phyloP scores from a whole-genome alignment of 2,329 filamentous ascomycete species.

The Trichoderma polysporum region DNA sequence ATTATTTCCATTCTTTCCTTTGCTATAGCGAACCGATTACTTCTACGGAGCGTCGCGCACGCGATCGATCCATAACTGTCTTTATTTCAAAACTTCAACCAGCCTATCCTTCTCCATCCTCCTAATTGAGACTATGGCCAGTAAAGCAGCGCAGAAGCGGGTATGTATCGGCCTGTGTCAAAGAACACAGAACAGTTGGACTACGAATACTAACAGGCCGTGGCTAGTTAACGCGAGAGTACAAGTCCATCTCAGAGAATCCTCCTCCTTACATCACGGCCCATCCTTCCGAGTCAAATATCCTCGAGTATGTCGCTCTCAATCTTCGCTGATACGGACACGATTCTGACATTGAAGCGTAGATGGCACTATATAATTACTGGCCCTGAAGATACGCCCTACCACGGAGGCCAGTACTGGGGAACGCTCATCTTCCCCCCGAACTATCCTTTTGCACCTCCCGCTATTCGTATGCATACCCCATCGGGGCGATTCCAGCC shows the following conservation, averaged over 20 bases:
- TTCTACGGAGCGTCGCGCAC: not conserved
- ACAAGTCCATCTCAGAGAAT: slow-evolving; percentile 64
- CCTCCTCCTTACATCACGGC: slow-evolving; percentile 87
- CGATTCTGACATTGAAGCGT: slow-evolving; percentile 3
- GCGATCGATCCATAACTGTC: slow-evolving; percentile 26
- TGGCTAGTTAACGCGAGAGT: slow-evolving; percentile 59
- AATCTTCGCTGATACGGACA: not conserved
- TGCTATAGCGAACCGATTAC: not conserved
- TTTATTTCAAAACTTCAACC: not conserved
- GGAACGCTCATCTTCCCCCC: slow-evolving; percentile 92
- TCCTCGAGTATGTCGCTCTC: slow-evolving; percentile 67
- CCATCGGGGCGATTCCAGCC: slow-evolving; percentile 94
- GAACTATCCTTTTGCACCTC: slow-evolving; percentile 95
- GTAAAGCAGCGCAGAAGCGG: slow-evolving; percentile 70
- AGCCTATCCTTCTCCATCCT: not conserved
- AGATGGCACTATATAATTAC: slow-evolving; percentile 96
- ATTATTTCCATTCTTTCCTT: not conserved
- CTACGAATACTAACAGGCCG: not conserved
- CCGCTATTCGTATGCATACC: slow-evolving; percentile 98
- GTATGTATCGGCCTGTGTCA: slow-evolving; percentile 43
- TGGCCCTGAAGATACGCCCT: slow-evolving; percentile 89
- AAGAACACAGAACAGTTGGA: not conserved
- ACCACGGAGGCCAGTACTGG: slow-evolving; percentile 96
- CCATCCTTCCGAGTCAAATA: slow-evolving; percentile 87
- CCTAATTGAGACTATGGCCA: slow-evolving; percentile 56